Evolutionary conservation across 2,329 filamentous ascomycete genomes (phyloP), one percentile per base, ranked within the genome.

Genomic region (Fusarium liriodendri): DNA sequence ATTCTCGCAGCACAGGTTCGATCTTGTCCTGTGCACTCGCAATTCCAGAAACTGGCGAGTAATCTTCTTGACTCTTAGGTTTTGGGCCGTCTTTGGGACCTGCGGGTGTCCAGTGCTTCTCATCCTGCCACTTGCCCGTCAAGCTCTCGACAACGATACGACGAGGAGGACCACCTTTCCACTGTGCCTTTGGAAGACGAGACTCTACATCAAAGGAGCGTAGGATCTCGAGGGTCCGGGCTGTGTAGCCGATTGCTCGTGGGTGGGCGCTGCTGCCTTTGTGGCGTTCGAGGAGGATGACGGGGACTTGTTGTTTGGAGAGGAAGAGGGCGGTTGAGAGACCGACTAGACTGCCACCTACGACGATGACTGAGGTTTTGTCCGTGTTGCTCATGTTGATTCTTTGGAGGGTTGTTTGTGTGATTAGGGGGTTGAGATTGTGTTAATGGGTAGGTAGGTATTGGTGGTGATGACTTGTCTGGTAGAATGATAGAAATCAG

Each of bases 261-360:
- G 83, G 83, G 20, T 85, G 83, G 5, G 78, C 76, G 2, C 82
- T 82, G 33, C 80, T 82, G 0, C 74, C 69, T 0, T 76, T 35
- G 35, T 84, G 83, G 11, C 80, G 81, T 66, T 85, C 84, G 8
- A 85, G 63, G n/a, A 85, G 71, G 10, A 83, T 76, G 42, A 78
- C 79, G 5, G 76, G 74, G 8, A 85, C 75, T 29, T 76, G 59
- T 10, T 80, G 74, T 1, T 76, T 73, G 14, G 80, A 73, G 54
- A 85, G 79, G 64, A 81, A 82, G 32, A 85, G 76, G 2, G 83
- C 81, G 32, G 82, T 79, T 3, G 80, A 81, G 13, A 85, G 79
- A 25, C 84, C 84, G 27, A 84, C 82, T 2, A 84, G 79, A 32
- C 81, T 82, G 18, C 81, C 83, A 18, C 84, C 84, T 3, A 85